A percentile compares a stretch with the other conserved stretches of the same genome.
Conservation (phyloP, 768 basidiomycete genomes). For the Pleurotus salmoneostramineus region DNA sequence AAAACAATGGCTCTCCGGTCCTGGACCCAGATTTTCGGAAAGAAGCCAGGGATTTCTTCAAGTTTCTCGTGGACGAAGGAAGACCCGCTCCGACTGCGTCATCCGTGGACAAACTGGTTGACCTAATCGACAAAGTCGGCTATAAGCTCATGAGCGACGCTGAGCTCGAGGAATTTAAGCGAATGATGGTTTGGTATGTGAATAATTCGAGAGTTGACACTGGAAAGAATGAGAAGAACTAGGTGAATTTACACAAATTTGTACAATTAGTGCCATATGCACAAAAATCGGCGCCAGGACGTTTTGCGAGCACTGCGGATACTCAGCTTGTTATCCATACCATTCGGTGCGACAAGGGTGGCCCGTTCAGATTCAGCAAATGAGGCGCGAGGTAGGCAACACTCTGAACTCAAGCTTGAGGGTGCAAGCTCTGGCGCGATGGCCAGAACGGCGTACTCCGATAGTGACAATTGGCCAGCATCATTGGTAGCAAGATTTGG, state of each 20-base stretch:
- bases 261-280: too few relatives aligned
- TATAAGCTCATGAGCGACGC: too few relatives aligned
- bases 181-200: too few relatives aligned
- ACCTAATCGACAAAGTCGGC: too few relatives aligned
- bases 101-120: too few relatives aligned
- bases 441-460: constrained; percentile 30
- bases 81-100: too few relatives aligned
- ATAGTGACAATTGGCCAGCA: constrained; percentile 25
- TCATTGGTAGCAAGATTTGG: constrained; percentile 33
- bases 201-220: not conserved
- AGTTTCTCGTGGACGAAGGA: too few relatives aligned
- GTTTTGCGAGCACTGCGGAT: not conserved
- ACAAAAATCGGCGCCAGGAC: not conserved
- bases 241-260: not conserved
- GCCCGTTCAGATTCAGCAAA: not conserved
- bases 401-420: constrained; percentile 8
- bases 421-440: constrained; percentile 31
- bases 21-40: too few relatives aligned
- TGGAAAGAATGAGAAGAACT: not conserved
- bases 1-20: too few relatives aligned
- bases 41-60: too few relatives aligned
- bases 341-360: not conserved
- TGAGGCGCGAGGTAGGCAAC: not conserved
- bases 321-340: too few relatives aligned
- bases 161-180: too few relatives aligned